Evolutionary conservation across 2,329 filamentous ascomycete genomes (phyloP).

Genomic region (Diaporthe eres): DNA sequence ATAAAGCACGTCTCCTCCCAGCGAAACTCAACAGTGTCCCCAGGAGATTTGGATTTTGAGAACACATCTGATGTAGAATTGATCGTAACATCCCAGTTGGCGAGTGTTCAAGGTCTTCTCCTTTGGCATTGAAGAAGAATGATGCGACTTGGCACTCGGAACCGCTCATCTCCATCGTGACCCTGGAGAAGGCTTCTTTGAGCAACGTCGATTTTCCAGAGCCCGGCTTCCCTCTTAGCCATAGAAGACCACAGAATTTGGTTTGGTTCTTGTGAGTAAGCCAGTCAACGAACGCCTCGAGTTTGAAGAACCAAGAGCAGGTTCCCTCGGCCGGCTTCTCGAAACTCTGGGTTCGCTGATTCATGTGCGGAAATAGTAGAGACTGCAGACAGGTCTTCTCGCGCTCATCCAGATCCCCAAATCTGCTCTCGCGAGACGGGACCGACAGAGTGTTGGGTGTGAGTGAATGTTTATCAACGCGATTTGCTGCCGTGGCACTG

Average conservation of each 20-base stretch:
- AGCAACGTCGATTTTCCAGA: conserved; percentile 6
- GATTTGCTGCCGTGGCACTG: not conserved
- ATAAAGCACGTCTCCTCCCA: not conserved
- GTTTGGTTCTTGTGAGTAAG: not conserved
- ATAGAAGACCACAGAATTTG: not conserved
- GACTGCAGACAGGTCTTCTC: not conserved
- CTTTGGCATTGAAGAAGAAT: conserved; percentile 14
- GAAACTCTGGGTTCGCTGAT: not conserved
- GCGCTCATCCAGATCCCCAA: fast-evolving
- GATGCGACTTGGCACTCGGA: not conserved
- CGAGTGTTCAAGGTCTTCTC: not conserved
- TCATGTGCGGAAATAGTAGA: not conserved
- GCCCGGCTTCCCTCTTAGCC: not conserved
- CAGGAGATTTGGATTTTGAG: not conserved
- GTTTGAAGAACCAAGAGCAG: not conserved
- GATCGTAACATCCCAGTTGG: not conserved
- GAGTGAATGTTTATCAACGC: not conserved
- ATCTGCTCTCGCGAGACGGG: not conserved
- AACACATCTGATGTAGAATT: not conserved
- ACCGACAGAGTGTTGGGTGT: not conserved
- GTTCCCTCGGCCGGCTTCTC: not conserved
- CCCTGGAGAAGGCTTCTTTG: not conserved
- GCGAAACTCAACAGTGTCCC: not conserved
- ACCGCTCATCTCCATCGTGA: too few relatives aligned
- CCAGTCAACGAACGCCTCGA: not conserved